Evolutionary conservation across 2,329 filamentous ascomycete genomes (phyloP), one percentile per base, ranked within the genome.

Genomic region (Ophiocordyceps camponoti-leonardi): DNA sequence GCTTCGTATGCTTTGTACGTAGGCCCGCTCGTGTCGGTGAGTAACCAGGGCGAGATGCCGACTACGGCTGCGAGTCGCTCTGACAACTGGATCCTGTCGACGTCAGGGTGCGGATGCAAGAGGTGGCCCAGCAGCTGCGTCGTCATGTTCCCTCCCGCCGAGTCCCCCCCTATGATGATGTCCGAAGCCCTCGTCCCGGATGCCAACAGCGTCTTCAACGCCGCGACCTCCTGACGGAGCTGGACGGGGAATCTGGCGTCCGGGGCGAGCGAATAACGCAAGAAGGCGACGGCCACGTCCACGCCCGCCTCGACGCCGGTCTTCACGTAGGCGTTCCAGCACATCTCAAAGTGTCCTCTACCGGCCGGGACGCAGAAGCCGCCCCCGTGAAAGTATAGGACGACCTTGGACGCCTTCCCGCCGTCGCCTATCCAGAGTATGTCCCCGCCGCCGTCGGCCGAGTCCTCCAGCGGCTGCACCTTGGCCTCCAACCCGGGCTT

Each of bases 141-240:
- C 1, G 58, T 53, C 30, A 65, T 43, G 46, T 64, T 63, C 0
- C 56, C 62, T 14, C 62, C 62, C 0, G 61, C 61, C 12, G 62
- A 64, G 44, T 65, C 62, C 3, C 61, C 61, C 4, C 62, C 62
- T 10, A 65, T 44, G 42, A 62, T 49, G 12, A 65, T 51, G 43
- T 64, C 52, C 2, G 49, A 45, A 0, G 62, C 55, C 6, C 39
- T 39, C 41, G 62, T 48, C 4, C 62, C 63, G 1, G 52, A 48
- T 0, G 50, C 48, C 1, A 64, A 49, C 1, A 65, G 40, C n/a
- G 56, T 51, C 1, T 52, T 50, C 6, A 65, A 53, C 2, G 57
- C 62, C 3, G 54, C 55, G 13, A 49, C 53, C 1, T 59, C 60
- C 46, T 65, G 60, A 4, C 43, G 46, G 12, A 65, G 52, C 30